Evolutionary conservation across 2,329 filamentous ascomycete species (phyloP).

Genomic region (Triangularia verruculosa): DNA sequence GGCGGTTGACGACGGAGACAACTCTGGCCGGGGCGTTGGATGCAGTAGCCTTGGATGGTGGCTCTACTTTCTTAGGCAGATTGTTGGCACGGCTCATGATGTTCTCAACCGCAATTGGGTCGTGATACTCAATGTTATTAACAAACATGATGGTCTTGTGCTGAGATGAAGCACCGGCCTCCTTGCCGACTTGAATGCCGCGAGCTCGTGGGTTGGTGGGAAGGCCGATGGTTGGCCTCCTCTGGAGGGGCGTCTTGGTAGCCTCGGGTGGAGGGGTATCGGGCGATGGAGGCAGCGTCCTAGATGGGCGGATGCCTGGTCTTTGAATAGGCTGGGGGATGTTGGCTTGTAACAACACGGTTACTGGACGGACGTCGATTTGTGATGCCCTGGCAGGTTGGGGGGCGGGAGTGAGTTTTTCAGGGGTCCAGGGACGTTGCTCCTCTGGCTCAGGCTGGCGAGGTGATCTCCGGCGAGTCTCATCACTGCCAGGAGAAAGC

Average conservation of each 20-base stretch:
- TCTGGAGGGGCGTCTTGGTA: constrained; percentile 41
- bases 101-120: constrained; percentile 47
- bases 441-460: constrained; percentile 34
- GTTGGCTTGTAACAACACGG: constrained; percentile 1
- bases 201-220: constrained; percentile 47
- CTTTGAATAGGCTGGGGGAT: constrained; percentile 13
- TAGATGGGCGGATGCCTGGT: constrained; percentile 33
- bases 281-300: constrained; percentile 30
- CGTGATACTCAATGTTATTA: constrained; percentile 54
- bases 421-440: not conserved
- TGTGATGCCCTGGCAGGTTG: not conserved
- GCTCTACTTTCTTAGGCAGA: constrained; percentile 20
- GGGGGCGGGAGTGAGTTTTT: not conserved
- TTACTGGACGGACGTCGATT: constrained; percentile 10
- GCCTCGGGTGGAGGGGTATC: constrained; percentile 34
- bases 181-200: constrained; percentile 33
- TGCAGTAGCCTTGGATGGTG: constrained; percentile 24
- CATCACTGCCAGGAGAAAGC: constrained; percentile 50
- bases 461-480: constrained; percentile 52
- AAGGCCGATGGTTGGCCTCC: constrained; percentile 45
- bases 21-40: constrained; percentile 25
- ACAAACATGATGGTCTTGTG: constrained; percentile 54
- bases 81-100: constrained; percentile 47
- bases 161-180: constrained; percentile 27
- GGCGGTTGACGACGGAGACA: constrained; percentile 50